Base-by-base conservation (phyloP, 257 asterid species). In the Scutellaria baicalensis region DNA sequence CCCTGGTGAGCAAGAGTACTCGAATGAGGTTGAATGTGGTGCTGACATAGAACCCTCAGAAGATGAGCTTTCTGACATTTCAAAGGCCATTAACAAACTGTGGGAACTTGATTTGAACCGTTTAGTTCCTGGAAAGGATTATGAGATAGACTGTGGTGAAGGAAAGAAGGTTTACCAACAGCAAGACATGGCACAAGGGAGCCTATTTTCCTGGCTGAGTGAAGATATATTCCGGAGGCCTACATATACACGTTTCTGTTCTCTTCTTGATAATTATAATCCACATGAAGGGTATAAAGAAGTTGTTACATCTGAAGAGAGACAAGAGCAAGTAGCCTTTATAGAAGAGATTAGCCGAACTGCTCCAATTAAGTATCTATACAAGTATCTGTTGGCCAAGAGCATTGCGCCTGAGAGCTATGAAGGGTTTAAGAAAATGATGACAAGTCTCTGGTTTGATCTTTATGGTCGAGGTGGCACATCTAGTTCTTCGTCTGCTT, bases 271-370 rank as follows among this genome's bases (percentile, higher is more conserved):
- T 79, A 93, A 93, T 71, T 93, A 93, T 76, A 90, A 93, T 81
- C 97, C 97, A 42, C 90, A 87, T 17, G 83, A 85, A 77, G 98
- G 98, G 52, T 44, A 59, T 71, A 90, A 93, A 77, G 98, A 93
- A 87, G 84, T 69, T 35, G 93, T 90, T 64, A 90, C 98, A 80
- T 9, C 82, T 69, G 62, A 90, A 78, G 98, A 90, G 84, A 85
- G 66, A 78, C 89, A 86, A 83, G 98, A 93, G 78, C 84, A 93
- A 73, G 81, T 74, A 55, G 96, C 96, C 44, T 93, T 93, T 76
- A 78, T 93, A 2, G 98, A 93, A 81, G 98, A 93, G 88, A 87
- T 90, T 55, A 86, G 97, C 77, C 82, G 97, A 79, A 93, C 96
- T 62, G 97, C 96, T 59, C 96, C 96, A 62, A 87, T 93, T 50